These are phyloP conservation scores for Kluyveromyces sp. DNA, from an alignment of 1,139 yeast genomes.

Conservation along the genomic window DNA sequence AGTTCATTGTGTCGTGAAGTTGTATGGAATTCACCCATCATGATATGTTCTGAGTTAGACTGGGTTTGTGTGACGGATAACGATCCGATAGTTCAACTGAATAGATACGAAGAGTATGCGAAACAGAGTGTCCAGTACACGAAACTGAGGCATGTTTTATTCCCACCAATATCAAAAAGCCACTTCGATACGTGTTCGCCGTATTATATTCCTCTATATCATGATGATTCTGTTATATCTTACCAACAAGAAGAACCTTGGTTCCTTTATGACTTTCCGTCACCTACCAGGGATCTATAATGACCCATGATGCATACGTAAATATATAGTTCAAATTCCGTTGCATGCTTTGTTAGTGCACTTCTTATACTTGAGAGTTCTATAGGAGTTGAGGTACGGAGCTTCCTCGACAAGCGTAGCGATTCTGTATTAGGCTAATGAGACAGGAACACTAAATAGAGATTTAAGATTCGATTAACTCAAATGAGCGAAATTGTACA, in stretches of 20 bases:
- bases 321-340: too few species aligned
- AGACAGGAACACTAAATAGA: neutral
- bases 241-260: neutral
- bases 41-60: neutral
- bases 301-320: too few species aligned
- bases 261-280: too few species aligned
- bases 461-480: neutral
- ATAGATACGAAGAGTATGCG: neutral
- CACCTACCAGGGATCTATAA: too few species aligned
- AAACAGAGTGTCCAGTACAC: neutral
- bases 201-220: slow-evolving; percentile 21
- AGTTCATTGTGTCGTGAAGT: too few species aligned
- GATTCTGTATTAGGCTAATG: too few species aligned
- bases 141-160: slow-evolving; percentile 13
- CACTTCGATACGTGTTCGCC: slow-evolving; percentile 20
- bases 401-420: too few species aligned
- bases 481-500: neutral
- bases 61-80: neutral
- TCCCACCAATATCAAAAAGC: slow-evolving; percentile 17
- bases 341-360: too few species aligned
- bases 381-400: too few species aligned
- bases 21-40: too few species aligned
- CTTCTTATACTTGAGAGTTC: too few species aligned
- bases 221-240: slow-evolving; percentile 13
- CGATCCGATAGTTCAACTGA: neutral